Evolutionary conservation across 1,284 basidiomycete species (phyloP).

Genomic region (Coriolopsis trogii): DNA sequence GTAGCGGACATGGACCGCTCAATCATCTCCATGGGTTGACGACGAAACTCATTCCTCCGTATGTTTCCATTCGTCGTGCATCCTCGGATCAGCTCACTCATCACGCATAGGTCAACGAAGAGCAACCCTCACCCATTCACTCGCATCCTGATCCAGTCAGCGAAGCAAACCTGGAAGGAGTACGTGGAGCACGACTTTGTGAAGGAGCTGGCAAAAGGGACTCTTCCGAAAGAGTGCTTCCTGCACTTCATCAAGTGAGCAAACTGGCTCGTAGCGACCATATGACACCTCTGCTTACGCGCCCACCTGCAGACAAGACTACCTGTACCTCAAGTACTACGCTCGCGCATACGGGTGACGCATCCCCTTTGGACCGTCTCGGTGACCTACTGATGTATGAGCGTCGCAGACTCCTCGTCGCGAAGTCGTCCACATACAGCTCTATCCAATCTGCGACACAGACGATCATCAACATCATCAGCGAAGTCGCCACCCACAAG

Average conservation of each 20-base stretch:
- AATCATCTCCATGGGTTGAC: conserved; percentile 81
- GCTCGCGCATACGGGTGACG: conserved; percentile 72
- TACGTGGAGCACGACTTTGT: conserved; percentile 90
- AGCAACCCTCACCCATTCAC: conserved; percentile 72
- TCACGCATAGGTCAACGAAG: conserved; percentile 55
- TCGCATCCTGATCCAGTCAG: conserved; percentile 65
- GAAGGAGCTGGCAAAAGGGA: conserved; percentile 71
- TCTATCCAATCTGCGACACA: conserved; percentile 68
- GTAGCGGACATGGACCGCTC: conserved; percentile 83
- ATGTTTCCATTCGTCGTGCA: conserved; percentile 28
- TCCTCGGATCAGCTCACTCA: neutral
- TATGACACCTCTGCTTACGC: neutral
- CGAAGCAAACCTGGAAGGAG: conserved; percentile 63
- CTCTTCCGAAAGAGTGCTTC: conserved; percentile 68
- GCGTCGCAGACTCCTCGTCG: conserved; percentile 65
- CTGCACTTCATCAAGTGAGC: conserved; percentile 84
- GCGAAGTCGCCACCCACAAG: conserved; percentile 77
- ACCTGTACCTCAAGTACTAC: conserved; percentile 80
- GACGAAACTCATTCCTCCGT: conserved; percentile 60
- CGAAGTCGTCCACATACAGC: conserved; percentile 71
- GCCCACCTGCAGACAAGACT: conserved; percentile 69
- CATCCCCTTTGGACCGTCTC: too few species aligned
- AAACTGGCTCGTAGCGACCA: neutral
- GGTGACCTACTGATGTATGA: neutral
- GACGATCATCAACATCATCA: conserved; percentile 67